Percentiles rank a stretch among this genome's conserved stretches.
These are phyloP conservation scores for Nepenthes alata DNA, from an alignment of 179 eudicot species.

Conservation along the genomic window DNA sequence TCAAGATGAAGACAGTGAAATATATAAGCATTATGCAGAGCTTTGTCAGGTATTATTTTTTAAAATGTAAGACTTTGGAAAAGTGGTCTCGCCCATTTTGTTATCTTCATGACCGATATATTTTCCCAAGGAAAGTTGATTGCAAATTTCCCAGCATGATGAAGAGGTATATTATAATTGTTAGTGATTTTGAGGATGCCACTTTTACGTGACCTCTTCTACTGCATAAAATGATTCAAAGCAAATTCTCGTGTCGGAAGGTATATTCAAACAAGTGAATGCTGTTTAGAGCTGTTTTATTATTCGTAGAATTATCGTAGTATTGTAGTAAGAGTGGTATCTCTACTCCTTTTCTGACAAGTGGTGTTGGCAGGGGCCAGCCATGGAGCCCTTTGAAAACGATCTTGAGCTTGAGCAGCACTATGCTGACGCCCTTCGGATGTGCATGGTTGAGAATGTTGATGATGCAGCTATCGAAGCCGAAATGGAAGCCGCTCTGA, in stretches of 20 bases:
- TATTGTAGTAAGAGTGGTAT: too few species aligned
- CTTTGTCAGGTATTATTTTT: constrained; percentile 63
- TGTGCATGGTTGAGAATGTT: constrained; percentile 32
- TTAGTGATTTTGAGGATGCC: too few species aligned
- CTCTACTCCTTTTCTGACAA: neutral
- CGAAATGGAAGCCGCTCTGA: constrained; percentile 70
- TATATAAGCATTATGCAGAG: constrained; percentile 75
- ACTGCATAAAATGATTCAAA: too few species aligned
- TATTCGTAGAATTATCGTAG: too few species aligned
- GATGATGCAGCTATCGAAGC: constrained; percentile 59
- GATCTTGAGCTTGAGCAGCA: constrained; percentile 65
- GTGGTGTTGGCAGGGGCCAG: constrained; percentile 57
- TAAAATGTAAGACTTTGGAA: neutral
- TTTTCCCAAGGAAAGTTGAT: neutral
- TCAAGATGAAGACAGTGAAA: constrained; percentile 80
- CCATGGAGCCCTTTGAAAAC: constrained; percentile 59
- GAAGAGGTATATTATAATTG: too few species aligned
- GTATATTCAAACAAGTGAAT: too few species aligned
- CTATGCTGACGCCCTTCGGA: constrained; percentile 44
- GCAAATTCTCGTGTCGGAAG: too few species aligned
- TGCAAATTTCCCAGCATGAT: too few species aligned
- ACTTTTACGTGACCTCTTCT: too few species aligned
- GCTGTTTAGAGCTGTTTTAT: too few species aligned
- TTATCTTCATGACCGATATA: neutral
- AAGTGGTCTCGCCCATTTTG: neutral